Evolutionary conservation across 257 asterid genomes (phyloP), one percentile per base, ranked within the genome.

Genomic region (Henckelia pumila): DNA sequence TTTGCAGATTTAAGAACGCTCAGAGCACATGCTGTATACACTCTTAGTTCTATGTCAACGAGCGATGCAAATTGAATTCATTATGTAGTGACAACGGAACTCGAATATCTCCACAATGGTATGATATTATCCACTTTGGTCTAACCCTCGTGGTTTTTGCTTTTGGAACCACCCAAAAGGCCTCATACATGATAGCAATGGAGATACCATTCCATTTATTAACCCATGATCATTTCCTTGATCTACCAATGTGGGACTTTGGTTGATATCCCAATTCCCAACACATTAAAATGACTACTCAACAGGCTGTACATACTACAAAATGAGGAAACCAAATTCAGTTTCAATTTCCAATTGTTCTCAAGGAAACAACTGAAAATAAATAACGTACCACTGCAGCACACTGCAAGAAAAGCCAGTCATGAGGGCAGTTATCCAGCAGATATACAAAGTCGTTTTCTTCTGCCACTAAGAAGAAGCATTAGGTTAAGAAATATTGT

Each of bases 401-500:
- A 49, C 96, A 93, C 75, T 90, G 99, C 80, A 88, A 78, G 85
- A 90, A 93, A 44, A 93, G 89, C 97, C 99, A 93, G 81, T 93
- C 99, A 77, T 93, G 99, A 72, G 99, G 99, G 76, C 82, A 69
- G 70, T 93, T 93, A 72, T 93, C 99, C 66, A 93, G 85, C 68
- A 85, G 82, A 80, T 86, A 93, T 50, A 88, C 83, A 32, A 72
- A 93, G 71, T 88, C 95, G 84, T 88, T 88, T 28, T 82, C 92
- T 74, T 93, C 92, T 55, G 96, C 91, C 95, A 90, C 97, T 93
- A 89, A 30, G 61, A 71, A 76, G 25, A 77, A 80, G 56, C 71
- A 69, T 56, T 23, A 64, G 62, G 47, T 37, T n/a, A 35, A 52
- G 26, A 68, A 62, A 35, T 71, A 76, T 40, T 40, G 77, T 62